Evolutionary conservation across 78 protist species (phyloP).

Genomic region (Emiliania huxleyi): DNA sequence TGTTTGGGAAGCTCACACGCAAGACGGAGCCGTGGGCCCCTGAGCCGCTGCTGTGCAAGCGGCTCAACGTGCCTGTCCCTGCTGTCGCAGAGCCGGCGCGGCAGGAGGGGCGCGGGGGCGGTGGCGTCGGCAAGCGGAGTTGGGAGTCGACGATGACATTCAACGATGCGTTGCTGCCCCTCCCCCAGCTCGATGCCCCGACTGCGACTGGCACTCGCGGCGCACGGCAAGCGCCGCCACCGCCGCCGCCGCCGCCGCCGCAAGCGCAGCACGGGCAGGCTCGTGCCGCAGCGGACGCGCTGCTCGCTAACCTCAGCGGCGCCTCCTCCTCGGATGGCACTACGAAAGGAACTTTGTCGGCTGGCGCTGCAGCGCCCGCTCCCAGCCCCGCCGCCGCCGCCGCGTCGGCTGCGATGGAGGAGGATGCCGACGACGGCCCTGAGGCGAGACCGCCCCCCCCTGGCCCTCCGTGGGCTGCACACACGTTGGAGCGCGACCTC

Average conservation of each 20-base stretch:
- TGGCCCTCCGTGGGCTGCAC: too few relatives aligned
- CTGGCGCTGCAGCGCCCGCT: too few relatives aligned
- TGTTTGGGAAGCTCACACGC: constrained; percentile 14
- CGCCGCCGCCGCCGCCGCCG: constrained; percentile 20
- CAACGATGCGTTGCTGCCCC: neutral
- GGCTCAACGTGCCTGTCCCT: constrained; percentile 26
- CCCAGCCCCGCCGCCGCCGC: too few relatives aligned
- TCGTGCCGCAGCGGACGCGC: neutral
- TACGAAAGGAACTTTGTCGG: too few relatives aligned
- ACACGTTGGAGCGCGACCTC: too few relatives aligned
- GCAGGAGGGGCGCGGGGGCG: too few relatives aligned
- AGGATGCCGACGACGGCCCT: too few relatives aligned
- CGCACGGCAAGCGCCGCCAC: neutral
- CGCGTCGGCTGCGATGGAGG: too few relatives aligned
- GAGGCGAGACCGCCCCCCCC: too few relatives aligned
- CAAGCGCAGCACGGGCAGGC: neutral
- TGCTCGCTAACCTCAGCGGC: neutral
- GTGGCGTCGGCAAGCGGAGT: too few relatives aligned
- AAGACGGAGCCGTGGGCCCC: neutral
- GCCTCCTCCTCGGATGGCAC: neutral
- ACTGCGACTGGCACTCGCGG: neutral
- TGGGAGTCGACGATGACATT: neutral
- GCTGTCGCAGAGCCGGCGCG: neutral
- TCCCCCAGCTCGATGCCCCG: neutral
- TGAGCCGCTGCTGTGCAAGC: constrained; percentile 28